Evolutionary conservation across 2,329 filamentous ascomycete genomes (phyloP).

Genomic region (Colletotrichum chlorophyti): DNA sequence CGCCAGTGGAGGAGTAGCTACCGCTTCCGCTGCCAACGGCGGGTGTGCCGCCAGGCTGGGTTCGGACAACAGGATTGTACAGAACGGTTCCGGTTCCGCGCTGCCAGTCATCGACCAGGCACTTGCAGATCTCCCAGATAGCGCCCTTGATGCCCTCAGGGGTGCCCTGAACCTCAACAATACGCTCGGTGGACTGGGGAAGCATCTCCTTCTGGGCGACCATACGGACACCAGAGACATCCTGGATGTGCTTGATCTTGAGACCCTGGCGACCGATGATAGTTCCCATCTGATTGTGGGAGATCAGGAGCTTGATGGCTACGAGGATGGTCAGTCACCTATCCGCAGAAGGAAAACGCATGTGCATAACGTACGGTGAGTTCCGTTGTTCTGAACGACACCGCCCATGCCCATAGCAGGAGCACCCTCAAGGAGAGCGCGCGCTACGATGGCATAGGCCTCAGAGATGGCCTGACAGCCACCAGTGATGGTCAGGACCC

Average conservation of each 20-base stretch:
- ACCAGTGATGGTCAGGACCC: slow-evolving; percentile 94
- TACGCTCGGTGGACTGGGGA: slow-evolving; percentile 95
- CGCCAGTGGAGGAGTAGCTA: slow-evolving; percentile 41
- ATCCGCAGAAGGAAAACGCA: background rate
- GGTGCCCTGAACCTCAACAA: slow-evolving; percentile 95
- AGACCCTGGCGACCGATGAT: slow-evolving; percentile 96
- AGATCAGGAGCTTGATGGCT: slow-evolving; percentile 98
- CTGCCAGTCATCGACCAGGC: slow-evolving; percentile 96
- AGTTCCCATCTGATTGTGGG: slow-evolving; percentile 99
- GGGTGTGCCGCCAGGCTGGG: slow-evolving; percentile 67
- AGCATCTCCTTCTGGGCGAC: slow-evolving; percentile 99
- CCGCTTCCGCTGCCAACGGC: slow-evolving; percentile 37
- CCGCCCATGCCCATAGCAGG: slow-evolving; percentile 97
- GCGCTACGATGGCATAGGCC: slow-evolving; percentile 92
- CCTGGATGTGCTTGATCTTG: slow-evolving; percentile 99
- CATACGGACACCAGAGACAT: slow-evolving; percentile 96
- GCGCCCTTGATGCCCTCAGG: slow-evolving; percentile 96
- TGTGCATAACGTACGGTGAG: slow-evolving; percentile 77
- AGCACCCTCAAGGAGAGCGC: slow-evolving; percentile 89
- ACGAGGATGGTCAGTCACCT: slow-evolving; percentile 32
- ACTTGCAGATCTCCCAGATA: slow-evolving; percentile 99
- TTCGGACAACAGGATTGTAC: slow-evolving; percentile 95
- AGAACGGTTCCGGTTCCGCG: slow-evolving; percentile 95
- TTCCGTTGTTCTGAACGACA: slow-evolving; percentile 84
- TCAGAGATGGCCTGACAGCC: slow-evolving; percentile 86